Evolutionary conservation across 768 basidiomycete species (phyloP).

Genomic region (Cystoderma amianthinum): DNA sequence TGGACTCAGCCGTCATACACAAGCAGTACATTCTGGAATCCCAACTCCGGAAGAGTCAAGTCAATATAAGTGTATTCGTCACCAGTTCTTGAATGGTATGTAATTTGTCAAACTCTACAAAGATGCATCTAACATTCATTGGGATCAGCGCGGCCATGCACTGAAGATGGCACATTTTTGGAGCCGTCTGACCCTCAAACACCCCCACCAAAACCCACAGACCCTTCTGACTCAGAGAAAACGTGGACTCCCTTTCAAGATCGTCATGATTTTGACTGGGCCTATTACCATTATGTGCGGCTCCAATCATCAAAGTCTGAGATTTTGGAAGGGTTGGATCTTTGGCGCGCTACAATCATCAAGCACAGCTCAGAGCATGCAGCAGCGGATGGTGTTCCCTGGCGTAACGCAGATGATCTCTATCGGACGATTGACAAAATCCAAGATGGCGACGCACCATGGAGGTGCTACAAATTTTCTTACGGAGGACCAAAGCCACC

Average conservation of each 20-base stretch:
- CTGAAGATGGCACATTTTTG: too few relatives aligned
- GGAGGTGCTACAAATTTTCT: background rate
- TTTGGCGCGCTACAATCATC: conserved; percentile 5
- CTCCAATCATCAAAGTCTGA: conserved; percentile 5
- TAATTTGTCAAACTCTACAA: too few relatives aligned
- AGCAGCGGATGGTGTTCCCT: background rate
- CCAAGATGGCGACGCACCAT: background rate
- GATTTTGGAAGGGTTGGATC: conserved; percentile 4
- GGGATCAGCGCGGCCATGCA: too few relatives aligned
- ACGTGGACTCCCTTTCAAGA: conserved; percentile 7
- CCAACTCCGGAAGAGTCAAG: too few relatives aligned
- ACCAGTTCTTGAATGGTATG: too few relatives aligned
- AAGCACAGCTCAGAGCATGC: conserved; percentile 1
- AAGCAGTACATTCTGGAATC: too few relatives aligned
- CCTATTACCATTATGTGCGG: conserved; percentile 2
- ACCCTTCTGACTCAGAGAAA: too few relatives aligned
- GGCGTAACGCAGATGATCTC: background rate
- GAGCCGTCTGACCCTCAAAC: too few relatives aligned
- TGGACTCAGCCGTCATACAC: too few relatives aligned
- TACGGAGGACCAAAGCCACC: conserved; percentile 8
- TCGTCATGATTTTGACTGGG: conserved; percentile 5
- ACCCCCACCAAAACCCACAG: too few relatives aligned
- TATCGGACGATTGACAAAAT: background rate
- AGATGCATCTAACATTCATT: too few relatives aligned
- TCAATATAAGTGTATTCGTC: too few relatives aligned